Percentiles rank a stretch among this genome's conserved stretches.
phyloP scores from a whole-genome alignment of 73 alveolate species.

The Diophrys appendiculata region DNA sequence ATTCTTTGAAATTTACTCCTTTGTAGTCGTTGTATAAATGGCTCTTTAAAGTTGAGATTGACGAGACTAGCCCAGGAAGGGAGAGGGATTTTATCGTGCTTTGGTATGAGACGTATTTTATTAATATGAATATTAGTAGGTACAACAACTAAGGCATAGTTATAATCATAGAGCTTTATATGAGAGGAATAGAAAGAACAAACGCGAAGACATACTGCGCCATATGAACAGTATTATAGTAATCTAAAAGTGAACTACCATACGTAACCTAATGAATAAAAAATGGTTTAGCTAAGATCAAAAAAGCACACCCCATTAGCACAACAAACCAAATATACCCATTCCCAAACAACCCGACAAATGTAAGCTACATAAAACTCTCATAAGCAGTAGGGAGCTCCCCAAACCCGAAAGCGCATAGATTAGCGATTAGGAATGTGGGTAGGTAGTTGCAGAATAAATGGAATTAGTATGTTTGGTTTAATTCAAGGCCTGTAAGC shows the following conservation, averaged over 20 bases:
- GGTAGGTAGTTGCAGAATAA: background rate
- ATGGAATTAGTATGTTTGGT: background rate
- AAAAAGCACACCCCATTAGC: background rate
- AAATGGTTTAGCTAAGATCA: background rate
- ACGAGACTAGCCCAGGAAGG: background rate
- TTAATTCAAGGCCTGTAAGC: background rate
- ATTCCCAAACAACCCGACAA: background rate
- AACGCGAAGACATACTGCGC: background rate
- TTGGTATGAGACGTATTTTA: background rate
- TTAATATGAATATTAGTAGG: background rate
- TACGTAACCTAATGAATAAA: background rate
- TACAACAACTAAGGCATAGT: background rate
- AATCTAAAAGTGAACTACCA: background rate
- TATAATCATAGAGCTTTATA: no score
- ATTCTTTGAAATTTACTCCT: background rate
- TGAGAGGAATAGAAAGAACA: background rate
- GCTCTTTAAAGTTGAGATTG: background rate
- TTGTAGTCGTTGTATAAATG: background rate
- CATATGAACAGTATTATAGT: background rate
- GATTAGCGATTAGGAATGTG: background rate
- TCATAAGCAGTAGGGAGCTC: background rate
- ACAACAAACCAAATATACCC: background rate
- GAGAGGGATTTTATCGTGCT: background rate
- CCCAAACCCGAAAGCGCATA: background rate
- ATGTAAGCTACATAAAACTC: background rate